Conservation (phyloP, 768 basidiomycete species). For the Tricholoma terreum region DNA sequence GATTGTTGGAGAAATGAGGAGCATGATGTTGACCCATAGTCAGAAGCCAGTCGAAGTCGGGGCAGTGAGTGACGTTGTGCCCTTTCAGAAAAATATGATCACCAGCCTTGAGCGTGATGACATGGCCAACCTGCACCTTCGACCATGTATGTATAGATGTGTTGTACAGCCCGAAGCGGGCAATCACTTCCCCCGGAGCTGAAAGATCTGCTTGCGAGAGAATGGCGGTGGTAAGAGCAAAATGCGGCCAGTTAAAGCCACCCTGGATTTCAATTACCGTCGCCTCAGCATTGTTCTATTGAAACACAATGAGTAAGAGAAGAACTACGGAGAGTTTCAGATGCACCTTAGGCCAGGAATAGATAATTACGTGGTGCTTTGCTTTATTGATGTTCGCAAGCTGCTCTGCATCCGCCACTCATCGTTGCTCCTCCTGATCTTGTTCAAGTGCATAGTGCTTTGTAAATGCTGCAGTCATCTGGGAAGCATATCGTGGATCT, state of each 20-base stretch:
- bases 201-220: not conserved
- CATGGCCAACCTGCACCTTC: not conserved
- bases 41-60: not conserved
- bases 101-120: not conserved
- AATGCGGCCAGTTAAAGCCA: too few relatives aligned
- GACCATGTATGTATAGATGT: not conserved
- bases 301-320: not conserved
- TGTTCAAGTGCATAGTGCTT: slow-evolving; percentile 3
- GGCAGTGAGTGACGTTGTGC: not conserved
- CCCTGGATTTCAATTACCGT: not conserved
- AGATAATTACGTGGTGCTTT: slow-evolving; percentile 3
- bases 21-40: not conserved
- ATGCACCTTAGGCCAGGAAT: slow-evolving; percentile 1
- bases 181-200: not conserved
- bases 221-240: not conserved
- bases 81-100: not conserved
- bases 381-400: slow-evolving; percentile 2
- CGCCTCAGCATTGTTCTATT: not conserved
- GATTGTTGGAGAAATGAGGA: not conserved
- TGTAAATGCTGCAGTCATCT: slow-evolving; percentile 5
- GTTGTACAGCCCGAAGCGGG: not conserved
- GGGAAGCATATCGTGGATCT: slow-evolving; percentile 4
- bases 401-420: not conserved
- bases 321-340: not conserved
- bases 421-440: not conserved